phyloP scores from a whole-genome alignment of 805 yeast genomes.

The Saturnispora serradocipensis region DNA sequence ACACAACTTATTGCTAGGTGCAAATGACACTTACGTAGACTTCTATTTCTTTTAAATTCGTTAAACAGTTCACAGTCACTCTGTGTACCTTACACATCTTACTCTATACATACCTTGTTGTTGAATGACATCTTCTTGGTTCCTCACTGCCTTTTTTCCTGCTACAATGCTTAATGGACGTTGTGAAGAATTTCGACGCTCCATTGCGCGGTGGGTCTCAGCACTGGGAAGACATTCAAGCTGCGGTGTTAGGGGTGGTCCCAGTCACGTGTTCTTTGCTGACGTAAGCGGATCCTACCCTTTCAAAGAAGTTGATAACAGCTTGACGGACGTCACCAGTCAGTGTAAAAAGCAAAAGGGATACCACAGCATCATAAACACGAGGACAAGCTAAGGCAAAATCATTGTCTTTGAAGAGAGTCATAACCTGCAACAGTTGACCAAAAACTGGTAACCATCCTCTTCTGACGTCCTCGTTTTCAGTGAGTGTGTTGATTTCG shows the following conservation, averaged over 20 bases:
- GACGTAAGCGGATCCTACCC: constrained; percentile 37
- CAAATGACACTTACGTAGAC: neutral
- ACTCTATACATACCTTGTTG: constrained; percentile 15
- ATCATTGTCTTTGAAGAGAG: constrained; percentile 66
- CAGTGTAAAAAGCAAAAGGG: constrained; percentile 35
- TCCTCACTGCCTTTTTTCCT: neutral
- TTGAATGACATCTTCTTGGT: constrained; percentile 13
- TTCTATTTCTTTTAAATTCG: neutral
- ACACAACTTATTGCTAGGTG: neutral
- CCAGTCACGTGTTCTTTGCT: constrained; percentile 6
- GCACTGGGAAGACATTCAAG: neutral
- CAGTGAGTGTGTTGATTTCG: constrained; percentile 66
- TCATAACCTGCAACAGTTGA: constrained; percentile 75
- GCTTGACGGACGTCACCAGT: constrained; percentile 47
- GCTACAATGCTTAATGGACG: neutral
- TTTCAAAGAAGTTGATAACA: constrained; percentile 46
- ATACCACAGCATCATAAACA: constrained; percentile 51
- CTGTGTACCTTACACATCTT: neutral
- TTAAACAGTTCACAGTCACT: neutral
- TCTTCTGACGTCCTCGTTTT: constrained; percentile 67
- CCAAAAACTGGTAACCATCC: constrained; percentile 92
- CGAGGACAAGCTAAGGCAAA: constrained; percentile 49
- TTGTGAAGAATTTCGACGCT: neutral
- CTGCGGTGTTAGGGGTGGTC: constrained; percentile 9
- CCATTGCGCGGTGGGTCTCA: neutral